A percentile compares a stretch with the other conserved stretches of the same genome.
Conservation (phyloP, 106 monocot species). For the Xerophyta viscosa region DNA sequence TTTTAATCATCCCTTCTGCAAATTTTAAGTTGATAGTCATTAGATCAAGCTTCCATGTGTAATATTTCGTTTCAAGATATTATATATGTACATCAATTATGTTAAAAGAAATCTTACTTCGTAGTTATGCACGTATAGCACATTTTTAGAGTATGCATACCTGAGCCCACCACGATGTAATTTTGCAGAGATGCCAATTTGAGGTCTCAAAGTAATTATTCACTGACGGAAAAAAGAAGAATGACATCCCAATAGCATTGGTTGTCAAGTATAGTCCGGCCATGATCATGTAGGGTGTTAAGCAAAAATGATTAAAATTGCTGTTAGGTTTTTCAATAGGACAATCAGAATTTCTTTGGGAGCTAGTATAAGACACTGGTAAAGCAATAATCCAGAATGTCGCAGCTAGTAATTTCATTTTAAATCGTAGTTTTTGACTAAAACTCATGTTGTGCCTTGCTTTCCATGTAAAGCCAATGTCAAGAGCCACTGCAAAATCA, state of each 20-base stretch:
- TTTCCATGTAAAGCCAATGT: slow-evolving; percentile 56
- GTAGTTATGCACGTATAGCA: too few relatives aligned
- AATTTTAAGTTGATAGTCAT: too few relatives aligned
- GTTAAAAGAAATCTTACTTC: too few relatives aligned
- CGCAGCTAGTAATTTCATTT: slow-evolving; percentile 40
- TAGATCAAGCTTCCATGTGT: too few relatives aligned
- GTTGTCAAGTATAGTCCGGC: slow-evolving; percentile 41
- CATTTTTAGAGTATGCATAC: too few relatives aligned
- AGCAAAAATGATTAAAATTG: slow-evolving; percentile 28
- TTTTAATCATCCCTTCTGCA: too few relatives aligned
- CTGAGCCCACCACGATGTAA: slow-evolving; percentile 62
- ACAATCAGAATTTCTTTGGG: slow-evolving; percentile 34
- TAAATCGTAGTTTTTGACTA: slow-evolving; percentile 40
- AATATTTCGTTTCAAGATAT: too few relatives aligned
- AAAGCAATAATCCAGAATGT: slow-evolving; percentile 41
- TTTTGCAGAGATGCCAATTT: slow-evolving; percentile 36
- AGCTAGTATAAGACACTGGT: slow-evolving; percentile 44
- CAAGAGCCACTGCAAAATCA: slow-evolving; percentile 42
- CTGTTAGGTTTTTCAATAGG: slow-evolving; percentile 16
- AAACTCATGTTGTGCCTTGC: slow-evolving; percentile 48
- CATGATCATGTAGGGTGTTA: slow-evolving; percentile 50
- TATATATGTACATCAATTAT: too few relatives aligned
- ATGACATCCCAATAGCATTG: slow-evolving; percentile 39
- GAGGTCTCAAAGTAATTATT: slow-evolving; percentile 59
- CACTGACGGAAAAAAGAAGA: slow-evolving; percentile 57